Conservation (phyloP, 257 asterid species). For the Nyctanthes arbortristis region DNA sequence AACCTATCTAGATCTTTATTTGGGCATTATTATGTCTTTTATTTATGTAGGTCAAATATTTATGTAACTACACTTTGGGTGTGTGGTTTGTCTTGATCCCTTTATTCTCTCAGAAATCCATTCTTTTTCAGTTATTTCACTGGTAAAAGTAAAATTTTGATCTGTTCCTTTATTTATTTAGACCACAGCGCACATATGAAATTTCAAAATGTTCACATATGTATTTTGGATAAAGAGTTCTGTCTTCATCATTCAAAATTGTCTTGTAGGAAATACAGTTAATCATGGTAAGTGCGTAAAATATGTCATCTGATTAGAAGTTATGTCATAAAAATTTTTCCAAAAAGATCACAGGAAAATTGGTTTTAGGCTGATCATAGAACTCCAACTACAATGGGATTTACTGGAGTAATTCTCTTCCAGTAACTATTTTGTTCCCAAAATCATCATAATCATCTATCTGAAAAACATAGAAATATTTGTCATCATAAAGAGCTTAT, state of each 20-base stretch:
- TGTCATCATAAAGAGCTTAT: background rate
- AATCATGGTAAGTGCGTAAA: background rate
- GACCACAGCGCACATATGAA: background rate
- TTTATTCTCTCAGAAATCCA: background rate
- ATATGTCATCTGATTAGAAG: background rate
- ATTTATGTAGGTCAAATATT: background rate
- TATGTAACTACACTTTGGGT: background rate
- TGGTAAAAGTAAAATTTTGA: background rate
- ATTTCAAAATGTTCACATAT: background rate
- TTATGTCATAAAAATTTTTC: background rate
- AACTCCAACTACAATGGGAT: background rate
- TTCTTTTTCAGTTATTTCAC: background rate
- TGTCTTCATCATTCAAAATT: background rate
- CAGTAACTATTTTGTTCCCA: background rate
- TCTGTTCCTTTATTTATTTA: background rate
- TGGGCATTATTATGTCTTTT: background rate
- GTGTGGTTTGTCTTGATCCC: background rate
- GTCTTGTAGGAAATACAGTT: background rate
- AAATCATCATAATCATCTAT: background rate
- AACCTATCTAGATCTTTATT: slow-evolving; percentile 13
- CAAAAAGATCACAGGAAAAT: background rate
- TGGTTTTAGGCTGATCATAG: background rate
- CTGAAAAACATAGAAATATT: background rate
- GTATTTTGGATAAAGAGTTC: background rate
- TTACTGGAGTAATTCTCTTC: background rate